These are phyloP conservation scores for Eleusine coracana DNA, from an alignment of 176 grass and related monocot species.

Conservation along the genomic window DNA sequence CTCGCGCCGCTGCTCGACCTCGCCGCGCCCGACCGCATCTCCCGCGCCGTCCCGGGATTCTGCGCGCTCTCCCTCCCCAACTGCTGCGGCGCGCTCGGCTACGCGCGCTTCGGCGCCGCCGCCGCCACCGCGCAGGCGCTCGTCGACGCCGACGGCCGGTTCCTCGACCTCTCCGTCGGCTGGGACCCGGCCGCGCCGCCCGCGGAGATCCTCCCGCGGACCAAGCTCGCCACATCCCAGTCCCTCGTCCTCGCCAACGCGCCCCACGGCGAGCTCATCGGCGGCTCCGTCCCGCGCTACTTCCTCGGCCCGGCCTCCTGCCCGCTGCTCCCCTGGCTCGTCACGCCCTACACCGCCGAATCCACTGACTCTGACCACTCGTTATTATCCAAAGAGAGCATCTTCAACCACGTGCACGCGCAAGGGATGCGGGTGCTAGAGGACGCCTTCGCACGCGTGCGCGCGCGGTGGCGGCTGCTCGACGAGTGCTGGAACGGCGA, in stretches of 20 bases:
- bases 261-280: conserved; percentile 58
- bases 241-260: conserved; percentile 57
- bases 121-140: conserved; percentile 66
- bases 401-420: conserved; percentile 82
- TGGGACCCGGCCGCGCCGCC: conserved; percentile 65
- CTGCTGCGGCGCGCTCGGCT: conserved; percentile 83
- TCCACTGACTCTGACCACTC: background rate
- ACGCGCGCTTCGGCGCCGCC: conserved; percentile 56
- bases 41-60: conserved; percentile 74
- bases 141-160: conserved; percentile 81
- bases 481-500: conserved; percentile 75
- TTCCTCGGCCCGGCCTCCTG: conserved; percentile 70
- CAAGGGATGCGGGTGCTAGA: conserved; percentile 56
- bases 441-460: conserved; percentile 64
- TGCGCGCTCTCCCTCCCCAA: conserved; percentile 66
- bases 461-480: conserved; percentile 79
- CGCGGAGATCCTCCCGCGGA: conserved; percentile 56
- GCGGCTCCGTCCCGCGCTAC: conserved; percentile 65
- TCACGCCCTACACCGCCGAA: conserved; percentile 60
- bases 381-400: conserved; percentile 48
- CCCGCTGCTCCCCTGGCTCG: conserved; percentile 82
- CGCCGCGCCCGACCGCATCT: conserved; percentile 57
- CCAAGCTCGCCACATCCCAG: conserved; percentile 64
- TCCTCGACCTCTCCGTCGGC: conserved; percentile 79
- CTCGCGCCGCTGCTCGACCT: conserved; percentile 67